These are phyloP conservation scores for Sisymbrium altissimum DNA, from an alignment of 345 rosid species.

Conservation along the genomic window DNA sequence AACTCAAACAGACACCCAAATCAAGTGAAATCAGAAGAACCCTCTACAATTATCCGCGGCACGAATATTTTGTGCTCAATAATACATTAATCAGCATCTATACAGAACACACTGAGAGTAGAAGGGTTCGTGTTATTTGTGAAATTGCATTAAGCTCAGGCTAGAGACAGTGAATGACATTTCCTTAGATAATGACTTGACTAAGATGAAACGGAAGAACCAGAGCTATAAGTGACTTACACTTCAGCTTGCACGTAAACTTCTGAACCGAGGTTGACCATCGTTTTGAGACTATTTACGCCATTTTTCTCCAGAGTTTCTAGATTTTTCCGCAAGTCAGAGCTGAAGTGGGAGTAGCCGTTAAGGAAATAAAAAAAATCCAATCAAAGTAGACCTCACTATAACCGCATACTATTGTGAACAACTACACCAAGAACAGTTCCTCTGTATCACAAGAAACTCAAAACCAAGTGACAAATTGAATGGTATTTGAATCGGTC, in stretches of 20 bases:
- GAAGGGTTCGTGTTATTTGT: not conserved
- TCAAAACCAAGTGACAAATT: not conserved
- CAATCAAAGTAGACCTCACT: not conserved
- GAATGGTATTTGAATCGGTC: not conserved
- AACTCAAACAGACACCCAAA: constrained; percentile 12
- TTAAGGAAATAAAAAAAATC: constrained; percentile 14
- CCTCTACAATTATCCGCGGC: not conserved
- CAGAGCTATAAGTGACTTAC: constrained; percentile 43
- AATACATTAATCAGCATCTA: constrained; percentile 4
- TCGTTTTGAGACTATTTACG: constrained; percentile 77
- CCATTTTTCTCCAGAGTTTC: constrained; percentile 73
- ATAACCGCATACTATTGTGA: not conserved
- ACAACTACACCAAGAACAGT: not conserved
- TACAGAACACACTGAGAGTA: not conserved
- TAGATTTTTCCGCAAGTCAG: constrained; percentile 68
- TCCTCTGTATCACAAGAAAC: not conserved
- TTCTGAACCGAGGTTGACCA: constrained; percentile 96
- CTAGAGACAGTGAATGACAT: not conserved
- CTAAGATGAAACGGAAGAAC: not conserved
- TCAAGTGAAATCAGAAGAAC: constrained; percentile 5
- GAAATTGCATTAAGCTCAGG: not conserved
- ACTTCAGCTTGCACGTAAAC: constrained; percentile 94
- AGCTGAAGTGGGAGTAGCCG: constrained; percentile 43
- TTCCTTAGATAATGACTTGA: not conserved
- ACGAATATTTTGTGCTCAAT: not conserved